phyloP scores from a whole-genome alignment of 1,284 basidiomycete species.

The Ganoderma sp. region DNA sequence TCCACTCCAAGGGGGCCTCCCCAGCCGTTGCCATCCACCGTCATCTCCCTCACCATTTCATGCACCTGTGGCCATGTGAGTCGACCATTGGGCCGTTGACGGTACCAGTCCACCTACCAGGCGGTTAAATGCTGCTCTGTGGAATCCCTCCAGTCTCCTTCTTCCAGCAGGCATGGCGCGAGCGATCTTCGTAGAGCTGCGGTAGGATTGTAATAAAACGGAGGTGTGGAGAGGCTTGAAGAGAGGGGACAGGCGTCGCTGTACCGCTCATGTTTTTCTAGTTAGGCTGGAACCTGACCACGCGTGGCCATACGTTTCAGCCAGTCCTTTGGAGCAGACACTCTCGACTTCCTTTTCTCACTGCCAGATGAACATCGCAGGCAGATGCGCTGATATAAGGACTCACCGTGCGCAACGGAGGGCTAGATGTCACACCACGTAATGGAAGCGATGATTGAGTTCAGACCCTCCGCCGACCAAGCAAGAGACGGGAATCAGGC shows the following conservation, averaged over 20 bases:
- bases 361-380: not conserved
- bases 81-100: not conserved
- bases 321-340: not conserved
- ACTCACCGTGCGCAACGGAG: not conserved
- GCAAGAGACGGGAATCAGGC: no score
- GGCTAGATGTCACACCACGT: not conserved
- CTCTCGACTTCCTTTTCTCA: not conserved
- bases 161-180: not conserved
- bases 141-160: not conserved
- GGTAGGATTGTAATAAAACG: no score
- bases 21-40: slow-evolving; percentile 71
- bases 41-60: slow-evolving; percentile 89
- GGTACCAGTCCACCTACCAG: not conserved
- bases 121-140: not conserved
- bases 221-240: not conserved
- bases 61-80: slow-evolving; percentile 66
- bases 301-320: not conserved
- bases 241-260: not conserved
- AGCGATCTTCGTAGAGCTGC: no score
- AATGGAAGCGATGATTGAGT: not conserved
- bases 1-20: slow-evolving; percentile 80
- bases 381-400: not conserved
- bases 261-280: not conserved
- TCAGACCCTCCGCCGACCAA: not conserved
- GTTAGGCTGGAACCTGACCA: not conserved